phyloP scores from a whole-genome alignment of 768 basidiomycete species.

The Calocybe gangraenosa region DNA sequence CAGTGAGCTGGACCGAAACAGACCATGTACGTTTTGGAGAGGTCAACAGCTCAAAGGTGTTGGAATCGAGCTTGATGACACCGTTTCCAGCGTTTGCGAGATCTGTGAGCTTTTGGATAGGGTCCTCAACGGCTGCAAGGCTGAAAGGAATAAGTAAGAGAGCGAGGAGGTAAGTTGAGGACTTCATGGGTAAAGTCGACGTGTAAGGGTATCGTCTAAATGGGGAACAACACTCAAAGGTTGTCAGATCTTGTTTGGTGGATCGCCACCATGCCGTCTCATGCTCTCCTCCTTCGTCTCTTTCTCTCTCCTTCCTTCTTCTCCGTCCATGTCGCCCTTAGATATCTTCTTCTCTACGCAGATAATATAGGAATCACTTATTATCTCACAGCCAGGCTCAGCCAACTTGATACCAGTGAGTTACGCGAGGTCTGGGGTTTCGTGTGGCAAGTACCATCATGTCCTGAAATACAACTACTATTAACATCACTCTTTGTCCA shows the following conservation, averaged over 20 bases:
- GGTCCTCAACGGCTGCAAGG: slow-evolving; percentile 26
- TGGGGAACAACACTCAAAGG: slow-evolving; percentile 13
- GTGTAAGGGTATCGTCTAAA: slow-evolving; percentile 20
- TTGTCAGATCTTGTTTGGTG: slow-evolving; percentile 3
- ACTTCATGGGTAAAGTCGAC: slow-evolving; percentile 22
- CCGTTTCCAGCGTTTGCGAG: slow-evolving; percentile 74
- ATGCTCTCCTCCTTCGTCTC: slow-evolving; percentile 85
- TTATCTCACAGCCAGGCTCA: slow-evolving; percentile 76
- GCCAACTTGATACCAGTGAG: slow-evolving; percentile 62
- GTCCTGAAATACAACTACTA: slow-evolving; percentile 3
- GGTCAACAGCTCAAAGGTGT: slow-evolving; percentile 74
- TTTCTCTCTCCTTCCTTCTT: slow-evolving; percentile 93
- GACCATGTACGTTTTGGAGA: slow-evolving; percentile 80
- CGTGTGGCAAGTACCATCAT: slow-evolving; percentile 57
- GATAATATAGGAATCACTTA: slow-evolving; percentile 92
- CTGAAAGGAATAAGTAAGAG: slow-evolving; percentile 27
- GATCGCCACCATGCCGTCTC: slow-evolving; percentile 46
- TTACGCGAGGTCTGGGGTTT: slow-evolving; percentile 88
- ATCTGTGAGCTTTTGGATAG: slow-evolving; percentile 57
- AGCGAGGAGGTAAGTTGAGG: slow-evolving; percentile 24
- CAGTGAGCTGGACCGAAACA: slow-evolving; percentile 85
- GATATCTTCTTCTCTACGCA: slow-evolving; percentile 76
- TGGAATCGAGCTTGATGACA: slow-evolving; percentile 74
- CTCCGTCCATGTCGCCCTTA: slow-evolving; percentile 88
- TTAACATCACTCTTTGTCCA: slow-evolving; percentile 28